Base-by-base conservation (phyloP, 179 eudicot species). In the Beta lomatogona region DNA sequence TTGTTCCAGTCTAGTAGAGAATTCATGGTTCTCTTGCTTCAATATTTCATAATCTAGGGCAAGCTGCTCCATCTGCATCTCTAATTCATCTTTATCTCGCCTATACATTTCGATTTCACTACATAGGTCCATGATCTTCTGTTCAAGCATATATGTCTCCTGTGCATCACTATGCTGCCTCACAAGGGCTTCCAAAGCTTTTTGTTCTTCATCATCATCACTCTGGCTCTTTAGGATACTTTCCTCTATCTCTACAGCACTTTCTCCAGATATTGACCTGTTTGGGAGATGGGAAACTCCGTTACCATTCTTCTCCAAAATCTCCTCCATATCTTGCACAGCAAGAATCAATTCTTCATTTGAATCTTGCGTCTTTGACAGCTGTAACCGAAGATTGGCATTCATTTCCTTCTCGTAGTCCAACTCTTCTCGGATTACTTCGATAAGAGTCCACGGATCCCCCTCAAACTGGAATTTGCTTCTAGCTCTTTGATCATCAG, bases 41-140 rank as follows among this genome's bases (percentile, higher is more conserved):
- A 94, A 59, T 78, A 96, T 93, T 82, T 96, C 99, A 63, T 96
- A 94, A 77, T 96, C 99, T 57, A 96, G 93, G 11, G 97, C 92
- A 63, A 96, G 93, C 87, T 96, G 99, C 90, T 96, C 99, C 93
- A 94, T 85, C 85, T 94, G 99, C 85, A 93, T 88, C 88, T 94
- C 97, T n/a, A 94, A 78, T 67, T 96, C 99, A 78, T 94, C 97
- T 86, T 85, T 95, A 59, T 95, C 98, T 86, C 97, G 88, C 79
- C 87, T 90, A 81, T 79, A 91, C 78, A 89, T 93, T 80, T 94
- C 94, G 45, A 96, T 82, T 85, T 96, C 99, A 77, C 88, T 83
- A 76, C 90, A 87, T 69, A 90, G 88, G 81, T 93, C 98, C 86
- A 86, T 90, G 73, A 94, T 87, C 91, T 90, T 91, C 85, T 89